Conservation (phyloP, 2,329 filamentous ascomycete species). For the Colletotrichum musae region DNA sequence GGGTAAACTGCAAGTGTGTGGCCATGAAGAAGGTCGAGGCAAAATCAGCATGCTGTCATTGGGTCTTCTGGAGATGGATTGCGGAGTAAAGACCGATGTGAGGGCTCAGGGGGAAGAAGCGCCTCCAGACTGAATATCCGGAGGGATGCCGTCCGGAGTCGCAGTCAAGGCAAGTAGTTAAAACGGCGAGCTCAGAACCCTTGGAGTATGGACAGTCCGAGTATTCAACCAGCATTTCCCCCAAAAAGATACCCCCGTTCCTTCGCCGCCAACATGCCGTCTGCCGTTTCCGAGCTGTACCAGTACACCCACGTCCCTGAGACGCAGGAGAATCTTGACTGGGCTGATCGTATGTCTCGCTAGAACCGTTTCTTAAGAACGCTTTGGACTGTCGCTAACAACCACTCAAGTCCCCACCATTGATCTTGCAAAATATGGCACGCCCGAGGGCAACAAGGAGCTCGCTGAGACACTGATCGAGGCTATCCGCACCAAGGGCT, state of each 20-base stretch:
- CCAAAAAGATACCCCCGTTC: slow-evolving; percentile 13
- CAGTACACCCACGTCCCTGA: slow-evolving; percentile 54
- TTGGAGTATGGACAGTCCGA: background rate
- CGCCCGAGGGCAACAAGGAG: slow-evolving; percentile 47
- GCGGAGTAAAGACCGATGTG: slow-evolving; percentile 22
- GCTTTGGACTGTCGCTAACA: background rate
- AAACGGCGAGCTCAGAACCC: slow-evolving; percentile 38
- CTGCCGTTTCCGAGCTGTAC: slow-evolving; percentile 48
- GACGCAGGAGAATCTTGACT: slow-evolving; percentile 54
- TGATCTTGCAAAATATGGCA: slow-evolving; percentile 52
- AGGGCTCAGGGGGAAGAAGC: background rate
- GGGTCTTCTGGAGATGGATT: slow-evolving; percentile 7
- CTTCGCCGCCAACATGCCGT: slow-evolving; percentile 48
- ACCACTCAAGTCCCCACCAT: slow-evolving; percentile 51
- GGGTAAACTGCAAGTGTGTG: slow-evolving; percentile 24
- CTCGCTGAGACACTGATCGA: slow-evolving; percentile 50
- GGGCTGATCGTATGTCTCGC: slow-evolving; percentile 57
- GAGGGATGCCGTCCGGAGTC: slow-evolving; percentile 7
- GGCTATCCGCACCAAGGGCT: slow-evolving; percentile 55
- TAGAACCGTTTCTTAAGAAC: no score
- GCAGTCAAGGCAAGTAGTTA: slow-evolving; percentile 23
- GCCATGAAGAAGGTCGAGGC: slow-evolving; percentile 10
- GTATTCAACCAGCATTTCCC: background rate
- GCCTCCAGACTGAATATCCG: background rate
- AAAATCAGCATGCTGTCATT: slow-evolving; percentile 27